A percentile compares a stretch with the other conserved stretches of the same genome.
Evolutionary conservation across 78 protist species (phyloP).

Genomic region (Dictyostelium brefeldianum): DNA sequence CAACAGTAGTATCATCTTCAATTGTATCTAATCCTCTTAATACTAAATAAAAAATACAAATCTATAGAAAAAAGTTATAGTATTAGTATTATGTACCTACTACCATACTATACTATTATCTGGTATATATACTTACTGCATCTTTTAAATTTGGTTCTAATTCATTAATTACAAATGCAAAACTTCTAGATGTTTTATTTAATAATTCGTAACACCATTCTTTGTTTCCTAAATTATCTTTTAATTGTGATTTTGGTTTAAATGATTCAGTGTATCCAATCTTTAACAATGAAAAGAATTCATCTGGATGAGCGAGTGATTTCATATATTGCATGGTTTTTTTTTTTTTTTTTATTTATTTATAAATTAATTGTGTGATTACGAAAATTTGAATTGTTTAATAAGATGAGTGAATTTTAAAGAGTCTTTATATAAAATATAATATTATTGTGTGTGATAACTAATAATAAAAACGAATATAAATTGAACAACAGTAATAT

Average conservation of each 20-base stretch:
- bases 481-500: too few species aligned
- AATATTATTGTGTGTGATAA: too few species aligned
- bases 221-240: slow-evolving; percentile 30
- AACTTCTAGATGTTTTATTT: slow-evolving; percentile 85
- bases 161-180: slow-evolving; percentile 90
- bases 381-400: too few species aligned
- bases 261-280: slow-evolving; percentile 72
- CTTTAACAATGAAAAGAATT: slow-evolving; percentile 59
- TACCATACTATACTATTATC: neutral
- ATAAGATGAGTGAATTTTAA: too few species aligned
- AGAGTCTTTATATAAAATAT: too few species aligned
- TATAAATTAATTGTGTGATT: neutral
- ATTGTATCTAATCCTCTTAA: slow-evolving; percentile 97
- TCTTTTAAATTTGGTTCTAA: slow-evolving; percentile 83
- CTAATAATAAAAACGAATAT: too few species aligned
- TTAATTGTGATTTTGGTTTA: slow-evolving; percentile 38
- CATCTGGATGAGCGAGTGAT: slow-evolving; percentile 61
- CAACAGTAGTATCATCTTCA: slow-evolving; percentile 95
- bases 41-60: slow-evolving; percentile 96
- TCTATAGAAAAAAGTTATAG: slow-evolving; percentile 18
- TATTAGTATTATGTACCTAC: too few species aligned
- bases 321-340: slow-evolving; percentile 62
- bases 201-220: slow-evolving; percentile 82
- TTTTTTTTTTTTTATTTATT: slow-evolving; percentile 3
- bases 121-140: slow-evolving; percentile 80